A percentile compares a stretch with the other conserved stretches of the same genome.
These are phyloP conservation scores for Fusarium nematophilum DNA, from an alignment of 2,329 filamentous ascomycete genomes.

Conservation along the genomic window DNA sequence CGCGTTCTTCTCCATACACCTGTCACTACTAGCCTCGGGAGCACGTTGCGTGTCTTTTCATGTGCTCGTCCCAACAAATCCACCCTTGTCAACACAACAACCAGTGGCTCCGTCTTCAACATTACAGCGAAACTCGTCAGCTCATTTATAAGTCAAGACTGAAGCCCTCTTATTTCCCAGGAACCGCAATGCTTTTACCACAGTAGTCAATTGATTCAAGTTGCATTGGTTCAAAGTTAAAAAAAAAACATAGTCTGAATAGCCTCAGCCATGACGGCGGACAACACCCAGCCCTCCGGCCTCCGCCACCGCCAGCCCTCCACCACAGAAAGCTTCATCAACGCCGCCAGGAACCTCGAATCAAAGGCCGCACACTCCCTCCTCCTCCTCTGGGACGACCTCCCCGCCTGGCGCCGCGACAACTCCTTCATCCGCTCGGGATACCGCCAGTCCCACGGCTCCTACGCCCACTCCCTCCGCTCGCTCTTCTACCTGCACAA, in stretches of 20 bases:
- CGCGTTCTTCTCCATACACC: slow-evolving; percentile 5
- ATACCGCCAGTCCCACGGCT: slow-evolving; percentile 64
- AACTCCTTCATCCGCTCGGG: slow-evolving; percentile 66
- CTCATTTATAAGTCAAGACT: slow-evolving; percentile 19
- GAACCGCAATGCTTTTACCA: neutral
- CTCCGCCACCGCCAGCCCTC: slow-evolving; percentile 45
- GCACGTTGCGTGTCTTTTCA: slow-evolving; percentile 37
- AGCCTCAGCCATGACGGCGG: slow-evolving; percentile 36
- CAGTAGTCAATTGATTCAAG: neutral
- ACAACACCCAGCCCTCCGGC: slow-evolving; percentile 15
- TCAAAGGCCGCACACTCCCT: slow-evolving; percentile 54
- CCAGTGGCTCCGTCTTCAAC: slow-evolving; percentile 23
- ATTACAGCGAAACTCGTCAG: slow-evolving; percentile 27
- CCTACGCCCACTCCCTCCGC: slow-evolving; percentile 57
- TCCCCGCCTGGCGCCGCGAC: slow-evolving; percentile 69
- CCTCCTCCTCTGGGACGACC: slow-evolving; percentile 67
- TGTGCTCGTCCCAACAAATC: slow-evolving; percentile 49
- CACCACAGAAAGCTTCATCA: slow-evolving; percentile 45
- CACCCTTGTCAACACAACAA: slow-evolving; percentile 33
- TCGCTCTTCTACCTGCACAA: slow-evolving; percentile 69
- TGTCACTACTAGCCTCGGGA: slow-evolving; percentile 39
- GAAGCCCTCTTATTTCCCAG: neutral
- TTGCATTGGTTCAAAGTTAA: neutral
- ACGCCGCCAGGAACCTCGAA: slow-evolving; percentile 48
- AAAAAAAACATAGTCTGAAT: slow-evolving; percentile 11